Evolutionary conservation across 2,329 filamentous ascomycete genomes (phyloP), one percentile per base, ranked within the genome.

Genomic region (Ramularia collo-cygni): DNA sequence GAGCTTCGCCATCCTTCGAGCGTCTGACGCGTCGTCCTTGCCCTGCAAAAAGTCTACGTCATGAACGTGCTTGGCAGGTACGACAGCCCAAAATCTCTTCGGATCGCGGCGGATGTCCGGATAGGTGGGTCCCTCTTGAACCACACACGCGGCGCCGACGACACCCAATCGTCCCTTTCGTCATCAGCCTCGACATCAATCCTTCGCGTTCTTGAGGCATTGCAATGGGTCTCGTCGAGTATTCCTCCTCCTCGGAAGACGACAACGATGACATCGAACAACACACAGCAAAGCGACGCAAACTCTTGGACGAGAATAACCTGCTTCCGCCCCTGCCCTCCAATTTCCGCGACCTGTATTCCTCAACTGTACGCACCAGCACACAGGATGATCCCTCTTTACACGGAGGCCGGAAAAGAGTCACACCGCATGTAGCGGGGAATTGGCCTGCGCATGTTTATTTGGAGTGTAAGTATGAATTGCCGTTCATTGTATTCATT

Each of bases 361-460:
- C 89, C 18, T 82, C 85, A 8, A 85, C 81, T 28, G 81, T 85
- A 37, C 79, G 90, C 47, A 71, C 83, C 47, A 85, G 83, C 63
- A 81, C 82, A 28, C 73, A 71, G 53, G 92, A 96, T 64, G 84
- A 95, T 58, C 88, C 90, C 1, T 72, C 74, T 44, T 70, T 96
- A 42, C 92, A 98, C 62, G 83, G 83, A 21, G 92, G 92, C 38
- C 80, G 90, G 32, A 86, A 81, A 58, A 77, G 92, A 29, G 76
- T 82, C 42, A 84, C 79, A 35, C 89, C 90, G 16, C 92, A 98
- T 64, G 71, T 90, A 17, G 77, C 80, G 43, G 92, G 92, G 44
- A 86, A 88, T 62, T 98, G 92, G 92, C 87, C 90, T 1, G 87
- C 81, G 24, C 90, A 96, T 64, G 61, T 96, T 32, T 96, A 94